A percentile compares a stretch with the other conserved stretches of the same genome.
Evolutionary conservation across 108 stramenopile genomes (phyloP).

Genomic region (Cyclotella choctawhatcheeana): DNA sequence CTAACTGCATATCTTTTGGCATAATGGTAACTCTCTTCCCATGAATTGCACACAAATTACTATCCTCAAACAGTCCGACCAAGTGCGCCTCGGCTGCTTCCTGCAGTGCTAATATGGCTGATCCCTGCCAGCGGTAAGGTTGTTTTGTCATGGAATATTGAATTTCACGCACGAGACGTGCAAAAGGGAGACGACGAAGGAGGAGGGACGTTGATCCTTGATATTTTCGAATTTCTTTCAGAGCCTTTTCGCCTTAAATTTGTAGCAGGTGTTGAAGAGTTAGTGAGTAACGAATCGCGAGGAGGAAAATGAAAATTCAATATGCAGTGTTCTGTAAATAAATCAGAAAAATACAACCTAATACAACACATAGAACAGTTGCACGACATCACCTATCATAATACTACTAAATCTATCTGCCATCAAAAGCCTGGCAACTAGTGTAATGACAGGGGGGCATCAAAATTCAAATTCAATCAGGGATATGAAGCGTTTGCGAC

Average conservation of each 20-base stretch:
- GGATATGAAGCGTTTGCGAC: no score
- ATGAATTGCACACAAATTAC: constrained; percentile 96
- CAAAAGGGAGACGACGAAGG: constrained; percentile 95
- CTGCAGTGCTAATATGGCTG: constrained; percentile 95
- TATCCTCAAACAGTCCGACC: constrained; percentile 95
- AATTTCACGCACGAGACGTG: constrained; percentile 90
- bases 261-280: not conserved
- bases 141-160: constrained; percentile 61
- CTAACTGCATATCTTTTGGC: constrained; percentile 97
- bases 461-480: no score
- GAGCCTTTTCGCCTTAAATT: constrained; percentile 70
- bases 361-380: no score
- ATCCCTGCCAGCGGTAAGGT: constrained; percentile 92
- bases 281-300: not conserved
- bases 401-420: no score
- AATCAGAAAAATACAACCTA: no score
- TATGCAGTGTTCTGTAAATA: no score
- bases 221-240: constrained; percentile 93
- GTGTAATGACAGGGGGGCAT: no score
- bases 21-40: constrained; percentile 97
- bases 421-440: no score
- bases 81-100: constrained; percentile 95
- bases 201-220: constrained; percentile 93
- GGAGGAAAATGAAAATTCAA: not conserved
- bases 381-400: no score